Conservation (phyloP, 768 basidiomycete genomes). For the Mycena belliarum region DNA sequence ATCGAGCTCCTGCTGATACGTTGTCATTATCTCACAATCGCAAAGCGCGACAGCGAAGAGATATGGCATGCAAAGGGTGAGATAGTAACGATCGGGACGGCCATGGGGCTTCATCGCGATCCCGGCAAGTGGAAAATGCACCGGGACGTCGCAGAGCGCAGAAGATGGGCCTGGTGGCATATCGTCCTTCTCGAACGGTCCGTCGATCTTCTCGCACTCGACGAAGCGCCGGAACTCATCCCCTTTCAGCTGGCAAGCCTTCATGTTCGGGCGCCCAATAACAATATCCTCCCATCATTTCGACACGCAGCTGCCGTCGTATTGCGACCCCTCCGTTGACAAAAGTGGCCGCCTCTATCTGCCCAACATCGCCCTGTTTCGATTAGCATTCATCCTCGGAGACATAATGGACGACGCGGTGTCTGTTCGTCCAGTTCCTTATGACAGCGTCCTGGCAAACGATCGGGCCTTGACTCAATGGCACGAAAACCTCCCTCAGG, state of each 20-base stretch:
- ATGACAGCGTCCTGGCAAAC: slow-evolving; percentile 70
- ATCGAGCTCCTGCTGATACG: slow-evolving; percentile 74
- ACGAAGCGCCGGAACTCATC: slow-evolving; percentile 9
- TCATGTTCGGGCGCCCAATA: slow-evolving; percentile 81
- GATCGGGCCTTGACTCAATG: slow-evolving; percentile 73
- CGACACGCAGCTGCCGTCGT: slow-evolving; percentile 75
- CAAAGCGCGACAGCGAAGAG: slow-evolving; percentile 78
- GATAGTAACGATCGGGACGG: slow-evolving; percentile 71
- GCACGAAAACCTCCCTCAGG: slow-evolving; percentile 74
- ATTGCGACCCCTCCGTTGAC: slow-evolving; percentile 64
- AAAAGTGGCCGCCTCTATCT: slow-evolving; percentile 65
- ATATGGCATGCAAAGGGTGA: slow-evolving; percentile 78
- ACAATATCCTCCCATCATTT: slow-evolving; percentile 80
- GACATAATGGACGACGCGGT: slow-evolving; percentile 86
- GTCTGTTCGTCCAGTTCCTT: slow-evolving; percentile 76
- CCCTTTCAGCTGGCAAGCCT: slow-evolving; percentile 74
- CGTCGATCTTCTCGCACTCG: slow-evolving; percentile 23
- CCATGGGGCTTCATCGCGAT: slow-evolving; percentile 85
- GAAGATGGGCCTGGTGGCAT: slow-evolving; percentile 93
- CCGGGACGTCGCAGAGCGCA: slow-evolving; percentile 68
- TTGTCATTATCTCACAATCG: slow-evolving; percentile 70
- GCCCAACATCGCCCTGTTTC: slow-evolving; percentile 76
- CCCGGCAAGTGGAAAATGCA: slow-evolving; percentile 79
- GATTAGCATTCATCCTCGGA: slow-evolving; percentile 75
- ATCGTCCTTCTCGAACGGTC: slow-evolving; percentile 79